phyloP scores from a whole-genome alignment of 352 stramenopile genomes.

The Elongisporangium prolatum region DNA sequence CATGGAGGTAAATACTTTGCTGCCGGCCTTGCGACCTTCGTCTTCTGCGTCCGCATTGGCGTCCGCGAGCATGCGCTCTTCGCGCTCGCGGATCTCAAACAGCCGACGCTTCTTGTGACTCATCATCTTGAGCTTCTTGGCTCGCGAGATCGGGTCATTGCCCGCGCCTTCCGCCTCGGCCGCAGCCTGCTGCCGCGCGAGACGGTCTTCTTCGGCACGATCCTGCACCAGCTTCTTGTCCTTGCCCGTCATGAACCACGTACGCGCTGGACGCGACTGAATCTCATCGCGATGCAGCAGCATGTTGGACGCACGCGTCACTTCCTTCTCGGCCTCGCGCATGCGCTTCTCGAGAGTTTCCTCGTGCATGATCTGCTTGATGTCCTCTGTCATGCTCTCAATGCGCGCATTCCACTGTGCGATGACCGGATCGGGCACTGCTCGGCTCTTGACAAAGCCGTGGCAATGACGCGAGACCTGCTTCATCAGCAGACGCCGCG shows the following conservation, averaged over 20 bases:
- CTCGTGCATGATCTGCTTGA: constrained; percentile 82
- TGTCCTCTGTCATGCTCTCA: constrained; percentile 73
- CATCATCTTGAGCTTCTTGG: constrained; percentile 81
- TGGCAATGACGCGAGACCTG: constrained; percentile 88
- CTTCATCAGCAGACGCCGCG: constrained; percentile 92
- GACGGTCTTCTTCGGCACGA: constrained; percentile 62
- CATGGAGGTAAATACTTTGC: constrained; percentile 77
- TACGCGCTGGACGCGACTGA: constrained; percentile 72
- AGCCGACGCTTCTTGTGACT: constrained; percentile 85
- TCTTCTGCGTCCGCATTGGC: constrained; percentile 32
- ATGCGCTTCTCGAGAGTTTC: constrained; percentile 89
- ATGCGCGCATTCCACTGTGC: constrained; percentile 84
- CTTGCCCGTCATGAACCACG: constrained; percentile 91
- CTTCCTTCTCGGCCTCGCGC: constrained; percentile 87
- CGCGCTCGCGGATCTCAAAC: constrained; percentile 80
- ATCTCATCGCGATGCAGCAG: constrained; percentile 92
- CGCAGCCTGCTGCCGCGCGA: constrained; percentile 29
- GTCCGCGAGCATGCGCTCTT: constrained; percentile 75
- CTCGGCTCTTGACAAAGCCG: constrained; percentile 88
- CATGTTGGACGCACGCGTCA: constrained; percentile 85
- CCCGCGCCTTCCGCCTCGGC: constrained; percentile 26
- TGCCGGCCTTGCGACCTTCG: constrained; percentile 18
- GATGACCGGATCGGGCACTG: constrained; percentile 85
- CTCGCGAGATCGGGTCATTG: constrained; percentile 37
- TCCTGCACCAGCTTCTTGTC: constrained; percentile 85